Evolutionary conservation across 169 alveolate species (phyloP).

Genomic region (Eimeria sp.): DNA sequence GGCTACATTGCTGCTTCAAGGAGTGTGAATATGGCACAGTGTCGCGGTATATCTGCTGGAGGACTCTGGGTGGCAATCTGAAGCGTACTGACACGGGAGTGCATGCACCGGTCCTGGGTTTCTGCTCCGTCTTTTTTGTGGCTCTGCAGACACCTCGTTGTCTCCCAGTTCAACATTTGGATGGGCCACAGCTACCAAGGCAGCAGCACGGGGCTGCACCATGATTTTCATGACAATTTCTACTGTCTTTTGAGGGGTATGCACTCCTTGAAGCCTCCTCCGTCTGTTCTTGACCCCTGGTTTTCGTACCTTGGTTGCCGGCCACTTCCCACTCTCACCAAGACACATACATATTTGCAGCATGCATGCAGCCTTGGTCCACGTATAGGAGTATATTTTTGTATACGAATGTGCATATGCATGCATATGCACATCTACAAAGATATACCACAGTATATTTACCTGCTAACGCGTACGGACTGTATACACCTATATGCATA

Average conservation of each 20-base stretch:
- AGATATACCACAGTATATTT: too few relatives aligned
- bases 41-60: background rate
- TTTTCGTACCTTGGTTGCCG: background rate
- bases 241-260: slow-evolving; percentile 75
- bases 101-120: background rate
- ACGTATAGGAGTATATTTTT: too few relatives aligned
- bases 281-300: background rate
- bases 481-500: background rate
- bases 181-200: slow-evolving; percentile 69
- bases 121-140: background rate
- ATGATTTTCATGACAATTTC: slow-evolving; percentile 84
- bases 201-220: slow-evolving; percentile 84
- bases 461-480: background rate
- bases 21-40: background rate
- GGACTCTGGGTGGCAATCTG: too few relatives aligned
- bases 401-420: too few relatives aligned
- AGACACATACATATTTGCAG: background rate
- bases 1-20: background rate
- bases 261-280: background rate
- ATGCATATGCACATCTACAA: too few relatives aligned
- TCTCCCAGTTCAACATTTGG: slow-evolving; percentile 84
- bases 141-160: slow-evolving; percentile 60
- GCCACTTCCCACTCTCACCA: background rate
- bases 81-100: too few relatives aligned
- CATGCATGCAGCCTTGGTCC: background rate